Conservation (phyloP, 805 yeast species). For the Lipomyces mesembrius region DNA sequence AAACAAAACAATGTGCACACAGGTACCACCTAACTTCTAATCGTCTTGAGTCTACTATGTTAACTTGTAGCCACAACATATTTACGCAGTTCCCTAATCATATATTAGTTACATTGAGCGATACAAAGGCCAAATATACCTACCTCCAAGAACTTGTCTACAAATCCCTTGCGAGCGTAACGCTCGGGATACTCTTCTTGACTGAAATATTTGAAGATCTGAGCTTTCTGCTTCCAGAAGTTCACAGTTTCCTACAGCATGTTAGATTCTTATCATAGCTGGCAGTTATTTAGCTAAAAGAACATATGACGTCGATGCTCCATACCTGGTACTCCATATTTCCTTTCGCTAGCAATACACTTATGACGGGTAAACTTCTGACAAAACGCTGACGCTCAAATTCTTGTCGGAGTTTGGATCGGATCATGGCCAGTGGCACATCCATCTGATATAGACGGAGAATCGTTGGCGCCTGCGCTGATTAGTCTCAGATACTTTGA, state of each 20-base stretch:
- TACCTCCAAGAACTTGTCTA: constrained; percentile 75
- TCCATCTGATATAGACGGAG: constrained; percentile 72
- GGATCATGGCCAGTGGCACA: constrained; percentile 75
- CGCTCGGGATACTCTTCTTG: constrained; percentile 62
- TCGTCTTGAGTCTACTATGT: background rate
- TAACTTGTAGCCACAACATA: background rate
- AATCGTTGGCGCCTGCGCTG: constrained; percentile 56
- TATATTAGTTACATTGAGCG: background rate
- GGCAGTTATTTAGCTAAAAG: background rate
- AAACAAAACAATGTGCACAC: constrained; percentile 7
- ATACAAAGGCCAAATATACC: constrained; percentile 37
- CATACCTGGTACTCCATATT: constrained; percentile 79
- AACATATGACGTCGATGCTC: background rate
- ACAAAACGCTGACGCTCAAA: constrained; percentile 84
- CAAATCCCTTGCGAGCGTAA: constrained; percentile 64
- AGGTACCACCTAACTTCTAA: background rate
- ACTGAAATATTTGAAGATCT: constrained; percentile 80
- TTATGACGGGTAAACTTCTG: constrained; percentile 64
- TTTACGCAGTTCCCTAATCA: constrained; percentile 32
- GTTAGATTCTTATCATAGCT: background rate
- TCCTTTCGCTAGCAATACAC: constrained; percentile 76
- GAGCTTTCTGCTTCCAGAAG: constrained; percentile 89
- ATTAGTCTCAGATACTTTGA: background rate
- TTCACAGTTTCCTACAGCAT: constrained; percentile 62
- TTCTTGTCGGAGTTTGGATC: constrained; percentile 86